Base-by-base conservation (phyloP, 371 early-diverging fungal genomes). In the Syncephalis fuscata region DNA sequence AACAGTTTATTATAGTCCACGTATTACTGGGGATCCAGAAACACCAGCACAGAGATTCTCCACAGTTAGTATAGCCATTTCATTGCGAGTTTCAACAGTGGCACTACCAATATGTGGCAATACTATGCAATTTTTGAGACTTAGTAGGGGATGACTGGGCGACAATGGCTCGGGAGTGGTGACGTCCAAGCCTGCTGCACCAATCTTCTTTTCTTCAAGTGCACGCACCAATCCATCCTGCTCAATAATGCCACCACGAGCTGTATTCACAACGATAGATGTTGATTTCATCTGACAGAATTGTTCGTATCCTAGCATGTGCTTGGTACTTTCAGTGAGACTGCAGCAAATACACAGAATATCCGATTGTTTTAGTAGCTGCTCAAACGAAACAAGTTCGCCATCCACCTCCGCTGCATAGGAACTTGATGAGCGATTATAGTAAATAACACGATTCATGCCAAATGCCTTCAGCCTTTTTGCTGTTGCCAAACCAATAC, bases 151-250 rank as follows among this genome's bases (percentile, higher is more conserved):
- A 58, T 81, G 70, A 24, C 68, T 62, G 1, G 60, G 45, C 2
- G 76, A 71, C 49, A 91, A 53, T 5, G 92, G 92, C 52, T 91
- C 92, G 0, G 91, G 91, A 17, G 77, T 77, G 0, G 88, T 87
- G 8, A 89, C 91, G 61, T 91, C 91, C 45, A 90, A 56, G 23
- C 85, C 92, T 3, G 74, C 85, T 20, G 74, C 76, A 11, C 71
- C 84, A 39, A 85, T 59, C 40, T 59, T 51, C 0, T 68, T 66
- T n/a, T 71, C 67, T 15, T 73, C 60, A 42, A 92, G 58, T 3
- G 88, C 89, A 3, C 61, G 65, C 23, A 74, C 66, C 25, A 92
- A 59, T 52, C 71, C 87, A 36, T 71, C 71, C 54, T 87, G 86
- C 46, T 83, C 56, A 10, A 92, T 74, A 42, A 90, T 69, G 5